Evolutionary conservation across 768 basidiomycete species (phyloP), one percentile per base, ranked within the genome.

Genomic region (Pleurotus tuber-regium): DNA sequence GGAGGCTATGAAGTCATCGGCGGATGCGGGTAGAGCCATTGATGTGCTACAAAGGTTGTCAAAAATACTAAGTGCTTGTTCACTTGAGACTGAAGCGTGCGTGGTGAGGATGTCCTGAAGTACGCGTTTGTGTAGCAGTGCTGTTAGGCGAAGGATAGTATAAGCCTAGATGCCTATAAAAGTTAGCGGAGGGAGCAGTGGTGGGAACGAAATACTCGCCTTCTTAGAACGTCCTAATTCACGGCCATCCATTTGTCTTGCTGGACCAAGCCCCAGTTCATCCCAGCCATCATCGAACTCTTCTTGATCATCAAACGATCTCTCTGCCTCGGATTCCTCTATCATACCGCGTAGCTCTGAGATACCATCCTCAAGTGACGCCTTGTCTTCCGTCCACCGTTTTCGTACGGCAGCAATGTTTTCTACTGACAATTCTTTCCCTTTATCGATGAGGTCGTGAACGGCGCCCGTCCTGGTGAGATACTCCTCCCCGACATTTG

Each of bases 1-100:
- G 2, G 82, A 68, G n/a, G 84, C 74, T 18, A 85, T 76, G 48
- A 89, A 69, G 33, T 91, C 85, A 61, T 91, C 89, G 3, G 79
- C 73, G 2, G 77, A 72, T 42, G 74, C 62, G 14, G 85, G 71
- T 18, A 88, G 71, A 5, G 65, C 59, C 25, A 76, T 69, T 2
- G 87, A 89, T 7, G 68, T 68, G 2, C 61, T 31, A 12, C 77
- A 72, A 4, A 91, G 69, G 18, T 59, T 48, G 59, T 87, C 86
- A n/a, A 87, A 66, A 21, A 48, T 23, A 23, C 18, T 8, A 14
- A 31, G 46, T 3, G 31, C 21, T 2, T 14, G 46, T 33, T 23
- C 11, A 23, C 19, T 35, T 35, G 29, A 6, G 23, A 4, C 35
- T 35, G 46, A n/a, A 19, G 14, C n/a, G 10, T 31, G 53, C 16